A percentile compares a stretch with the other conserved stretches of the same genome.
Conservation (phyloP, 2,329 filamentous ascomycete genomes). For the Myrmaecium sp. region DNA sequence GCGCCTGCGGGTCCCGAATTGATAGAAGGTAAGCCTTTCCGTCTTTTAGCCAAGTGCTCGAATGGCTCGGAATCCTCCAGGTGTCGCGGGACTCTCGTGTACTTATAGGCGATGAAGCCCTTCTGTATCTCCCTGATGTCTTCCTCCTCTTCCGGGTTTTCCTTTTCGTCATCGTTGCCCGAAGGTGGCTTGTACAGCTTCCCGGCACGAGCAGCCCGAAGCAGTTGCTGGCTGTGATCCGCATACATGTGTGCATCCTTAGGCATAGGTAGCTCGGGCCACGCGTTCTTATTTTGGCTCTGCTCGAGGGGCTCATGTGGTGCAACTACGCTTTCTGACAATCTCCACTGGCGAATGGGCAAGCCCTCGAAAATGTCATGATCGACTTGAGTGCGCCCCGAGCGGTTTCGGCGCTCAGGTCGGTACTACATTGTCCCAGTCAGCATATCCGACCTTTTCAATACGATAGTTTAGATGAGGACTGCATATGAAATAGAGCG, state of each 20-base stretch:
- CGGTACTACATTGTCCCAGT: no score
- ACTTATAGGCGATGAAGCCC: slow-evolving; percentile 41
- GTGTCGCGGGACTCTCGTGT: slow-evolving; percentile 38
- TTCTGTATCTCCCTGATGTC: slow-evolving; percentile 27
- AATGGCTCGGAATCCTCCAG: slow-evolving; percentile 40
- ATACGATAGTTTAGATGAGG: no score
- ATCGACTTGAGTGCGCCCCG: slow-evolving; percentile 40
- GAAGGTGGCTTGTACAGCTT: slow-evolving; percentile 56
- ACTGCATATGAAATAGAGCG: no score
- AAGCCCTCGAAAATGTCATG: slow-evolving; percentile 57
- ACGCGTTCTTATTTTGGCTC: slow-evolving; percentile 43
- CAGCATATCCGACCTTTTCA: no score
- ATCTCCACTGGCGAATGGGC: slow-evolving; percentile 80
- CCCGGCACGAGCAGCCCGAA: slow-evolving; percentile 65
- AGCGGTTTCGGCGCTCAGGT: slow-evolving; percentile 38
- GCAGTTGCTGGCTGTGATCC: slow-evolving; percentile 63
- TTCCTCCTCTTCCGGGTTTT: slow-evolving; percentile 26
- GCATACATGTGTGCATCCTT: slow-evolving; percentile 66
- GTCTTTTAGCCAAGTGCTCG: slow-evolving; percentile 46
- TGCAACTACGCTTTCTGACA: slow-evolving; percentile 46
- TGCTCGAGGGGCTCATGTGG: slow-evolving; percentile 48
- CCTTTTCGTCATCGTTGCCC: slow-evolving; percentile 42
- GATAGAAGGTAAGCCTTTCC: slow-evolving; percentile 38
- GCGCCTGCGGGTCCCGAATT: slow-evolving; percentile 9
- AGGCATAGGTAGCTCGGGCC: slow-evolving; percentile 76